Percentiles rank a stretch among this genome's conserved stretches.
These are phyloP conservation scores for Ascochyta clinopodiicola DNA, from an alignment of 2,329 filamentous ascomycete species.

Conservation along the genomic window DNA sequence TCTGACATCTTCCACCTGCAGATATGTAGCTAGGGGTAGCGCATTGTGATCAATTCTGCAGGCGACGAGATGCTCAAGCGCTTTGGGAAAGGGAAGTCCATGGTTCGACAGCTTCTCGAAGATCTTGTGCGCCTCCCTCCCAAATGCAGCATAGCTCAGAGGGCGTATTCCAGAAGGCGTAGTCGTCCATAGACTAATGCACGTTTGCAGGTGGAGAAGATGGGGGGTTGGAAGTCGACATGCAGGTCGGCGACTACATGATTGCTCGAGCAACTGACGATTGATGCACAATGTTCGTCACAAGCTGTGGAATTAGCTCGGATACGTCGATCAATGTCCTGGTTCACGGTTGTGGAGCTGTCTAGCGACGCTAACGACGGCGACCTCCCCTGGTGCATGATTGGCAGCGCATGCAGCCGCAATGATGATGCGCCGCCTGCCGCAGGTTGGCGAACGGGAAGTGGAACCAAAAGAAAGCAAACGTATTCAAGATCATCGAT, in stretches of 20 bases:
- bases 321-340: conserved; percentile 24
- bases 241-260: conserved; percentile 7
- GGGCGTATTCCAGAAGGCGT: conserved; percentile 5
- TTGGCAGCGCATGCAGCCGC: conserved; percentile 15
- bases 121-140: background rate
- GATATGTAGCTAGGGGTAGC: conserved; percentile 8
- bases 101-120: conserved; percentile 8
- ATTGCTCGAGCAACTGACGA: conserved; percentile 1
- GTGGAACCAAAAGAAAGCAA: conserved; percentile 2
- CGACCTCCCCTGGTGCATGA: conserved; percentile 3
- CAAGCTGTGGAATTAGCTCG: conserved; percentile 14
- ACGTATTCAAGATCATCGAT: background rate
- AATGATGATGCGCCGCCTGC: conserved; percentile 14
- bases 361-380: conserved; percentile 1
- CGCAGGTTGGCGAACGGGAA: conserved; percentile 15
- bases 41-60: background rate
- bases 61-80: background rate
- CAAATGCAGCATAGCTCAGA: conserved; percentile 9
- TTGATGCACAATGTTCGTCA: conserved; percentile 25
- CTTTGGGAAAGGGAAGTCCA: background rate
- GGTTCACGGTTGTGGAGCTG: background rate
- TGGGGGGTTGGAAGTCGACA: conserved; percentile 2
- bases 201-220: conserved; percentile 8
- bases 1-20: background rate
- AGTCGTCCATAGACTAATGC: conserved; percentile 10